A percentile compares a stretch with the other conserved stretches of the same genome.
phyloP scores from a whole-genome alignment of 176 grass and related monocot species.

The Rhynchospora tenuis region DNA sequence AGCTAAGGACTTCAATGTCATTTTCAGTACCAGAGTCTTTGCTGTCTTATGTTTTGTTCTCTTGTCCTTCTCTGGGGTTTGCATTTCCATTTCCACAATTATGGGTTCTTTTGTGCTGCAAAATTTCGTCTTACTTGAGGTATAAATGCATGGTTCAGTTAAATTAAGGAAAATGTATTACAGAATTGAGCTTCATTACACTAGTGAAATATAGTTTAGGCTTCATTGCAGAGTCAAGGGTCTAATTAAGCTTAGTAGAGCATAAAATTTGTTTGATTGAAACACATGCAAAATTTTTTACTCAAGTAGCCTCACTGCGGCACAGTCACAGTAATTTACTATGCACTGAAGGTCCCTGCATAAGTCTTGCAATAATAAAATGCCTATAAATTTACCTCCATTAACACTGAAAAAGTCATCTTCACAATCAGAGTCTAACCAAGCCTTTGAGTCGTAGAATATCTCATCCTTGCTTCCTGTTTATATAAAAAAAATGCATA shows the following conservation, averaged over 20 bases:
- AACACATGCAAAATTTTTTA: not conserved
- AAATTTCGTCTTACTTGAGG: not conserved
- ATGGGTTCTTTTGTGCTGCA: too few species aligned
- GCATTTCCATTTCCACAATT: not conserved
- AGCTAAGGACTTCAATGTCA: not conserved
- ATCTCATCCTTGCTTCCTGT: constrained; percentile 76
- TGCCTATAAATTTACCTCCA: constrained; percentile 51
- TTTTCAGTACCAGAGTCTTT: not conserved
- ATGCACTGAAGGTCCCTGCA: not conserved
- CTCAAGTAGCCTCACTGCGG: not conserved
- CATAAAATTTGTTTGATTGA: not conserved
- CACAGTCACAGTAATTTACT: not conserved
- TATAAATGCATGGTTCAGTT: not conserved
- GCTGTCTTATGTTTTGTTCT: not conserved
- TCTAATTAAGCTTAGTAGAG: not conserved
- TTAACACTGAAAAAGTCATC: constrained; percentile 96
- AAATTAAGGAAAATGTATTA: not conserved
- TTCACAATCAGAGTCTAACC: constrained; percentile 88
- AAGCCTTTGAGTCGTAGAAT: constrained; percentile 76
- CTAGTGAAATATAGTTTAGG: not conserved
- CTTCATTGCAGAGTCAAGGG: not conserved
- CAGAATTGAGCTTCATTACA: not conserved
- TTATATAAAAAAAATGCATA: constrained; percentile 20
- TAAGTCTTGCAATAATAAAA: not conserved
- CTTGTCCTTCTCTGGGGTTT: not conserved